Evolutionary conservation across 345 rosid genomes (phyloP), one percentile per base, ranked within the genome.

Genomic region (Melaleuca quinquenervia): DNA sequence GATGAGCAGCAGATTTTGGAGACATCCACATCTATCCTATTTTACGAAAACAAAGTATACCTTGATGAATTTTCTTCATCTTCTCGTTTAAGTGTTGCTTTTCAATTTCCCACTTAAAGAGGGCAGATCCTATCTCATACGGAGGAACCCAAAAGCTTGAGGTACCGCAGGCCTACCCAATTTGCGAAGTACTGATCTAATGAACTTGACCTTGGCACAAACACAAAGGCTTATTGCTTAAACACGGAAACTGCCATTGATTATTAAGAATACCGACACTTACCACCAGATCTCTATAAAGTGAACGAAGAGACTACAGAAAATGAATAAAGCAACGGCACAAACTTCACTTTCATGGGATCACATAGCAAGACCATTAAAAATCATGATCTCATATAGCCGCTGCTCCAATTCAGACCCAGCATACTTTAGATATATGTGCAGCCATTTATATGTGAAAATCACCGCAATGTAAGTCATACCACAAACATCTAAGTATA

Each of bases 271-370:
- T 21, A 32, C 8, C 32, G 14, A 70, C 18, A 74, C 52, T 32
- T 27, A 48, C 62, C 80, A 6, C 58, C 62, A 88, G 51, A 85
- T 45, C 18, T 56, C 15, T 5, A n/a, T 58, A 16, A 70, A 70
- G 24, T 36, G 1, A 3, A 24, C 48, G 10, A 70, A 70, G 48
- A 80, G 82, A 50, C 50, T 82, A 82, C 44, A 82, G 26, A 85
- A 64, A 83, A 26, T 48, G 53, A 86, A 64, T 49, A 84, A 62
- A 48, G 82, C 27, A 54, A 62, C 48, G 74, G 82, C 56, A 52
- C 56, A 83, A 27, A 32, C 74, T 86, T 58, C 83, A 52, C 55
- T 41, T 11, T 54, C 64, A 64, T 21, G 85, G 91, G 92, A 89
- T 88, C 89, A 83, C 88, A 54, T 53, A 76, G 26, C 82, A 87